Base-by-base conservation (phyloP, 495 filamentous ascomycete species). In the Poronia punctata region DNA sequence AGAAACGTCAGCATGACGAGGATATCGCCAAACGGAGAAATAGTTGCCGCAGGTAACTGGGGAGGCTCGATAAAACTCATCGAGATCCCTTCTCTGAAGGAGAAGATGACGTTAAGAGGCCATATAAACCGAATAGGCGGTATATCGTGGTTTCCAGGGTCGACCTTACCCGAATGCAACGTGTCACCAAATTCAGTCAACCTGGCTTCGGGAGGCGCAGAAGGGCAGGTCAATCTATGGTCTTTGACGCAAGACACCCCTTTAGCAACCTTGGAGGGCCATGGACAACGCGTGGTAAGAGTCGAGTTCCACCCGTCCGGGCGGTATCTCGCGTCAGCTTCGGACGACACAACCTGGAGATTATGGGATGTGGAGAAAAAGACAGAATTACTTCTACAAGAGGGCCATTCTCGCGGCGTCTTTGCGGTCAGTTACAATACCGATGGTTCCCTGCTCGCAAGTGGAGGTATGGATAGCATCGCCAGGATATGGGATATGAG, bases 401-500 rank as follows among this genome's bases (percentile, higher is more conserved):
- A 99, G 67, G 92, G 93, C 3, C 92, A 99, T 59, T 88, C 84
- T 5, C 76, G 86, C 23, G 93, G 93, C 36, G 90, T 95, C 9
- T 96, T 90, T 49, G 72, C 88, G 3, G 76, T 96, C 16, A 72
- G 78, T 37, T 95, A 95, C 66, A 93, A 92, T 60, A 76, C 75
- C 2, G 93, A 97, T 53, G 92, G 92, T 3, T 92, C 86, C 4
- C 72, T 99, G 2, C 67, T 97, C 10, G 92, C 88, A 1, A 90
- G 82, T 59, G 93, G 82, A 18, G 92, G 92, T 1, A 66, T 95
- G 28, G 92, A 99, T 61, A 95, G 88, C 43, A 89, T 94, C 31
- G 92, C 92, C 1, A 76, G 93, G 3, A 83, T 99, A 41, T 99
- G 93, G 93, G 92, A 99, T 63, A 53, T 97, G n/a, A 75, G 92